Evolutionary conservation across 768 basidiomycete genomes (phyloP).

Genomic region (Boletellus emodensis): DNA sequence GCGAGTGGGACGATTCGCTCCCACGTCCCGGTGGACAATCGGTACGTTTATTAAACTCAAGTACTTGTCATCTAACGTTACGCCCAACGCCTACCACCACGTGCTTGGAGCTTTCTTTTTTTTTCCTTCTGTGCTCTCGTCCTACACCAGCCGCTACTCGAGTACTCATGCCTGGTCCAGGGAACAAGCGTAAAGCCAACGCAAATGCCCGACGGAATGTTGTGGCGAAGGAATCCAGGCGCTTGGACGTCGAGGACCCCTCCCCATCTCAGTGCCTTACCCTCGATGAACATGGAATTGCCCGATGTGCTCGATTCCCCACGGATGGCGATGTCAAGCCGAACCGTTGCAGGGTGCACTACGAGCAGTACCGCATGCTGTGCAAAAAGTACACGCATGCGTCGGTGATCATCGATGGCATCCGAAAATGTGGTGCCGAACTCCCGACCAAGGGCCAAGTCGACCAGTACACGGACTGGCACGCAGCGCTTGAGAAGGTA

Average conservation of each 20-base stretch:
- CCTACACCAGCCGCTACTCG: too few relatives aligned
- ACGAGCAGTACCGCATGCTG: constrained; percentile 24
- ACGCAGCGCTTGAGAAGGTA: constrained; percentile 15
- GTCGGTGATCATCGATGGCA: constrained; percentile 21
- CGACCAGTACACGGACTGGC: constrained; percentile 8
- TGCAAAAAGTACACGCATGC: constrained; percentile 27
- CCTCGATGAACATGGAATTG: constrained; percentile 25
- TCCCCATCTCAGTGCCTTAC: constrained; percentile 9
- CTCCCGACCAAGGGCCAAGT: constrained; percentile 23
- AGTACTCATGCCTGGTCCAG: neutral
- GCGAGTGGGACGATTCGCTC: too few relatives aligned
- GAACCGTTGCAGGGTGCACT: constrained; percentile 24
- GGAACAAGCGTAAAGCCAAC: neutral
- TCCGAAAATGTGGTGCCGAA: constrained; percentile 3
- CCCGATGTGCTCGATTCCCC: constrained; percentile 18
- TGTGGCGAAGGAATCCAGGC: neutral
- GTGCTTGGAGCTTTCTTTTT: too few relatives aligned
- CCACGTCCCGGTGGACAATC: too few relatives aligned
- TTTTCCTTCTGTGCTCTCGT: too few relatives aligned
- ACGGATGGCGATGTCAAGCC: constrained; percentile 16
- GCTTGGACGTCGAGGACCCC: too few relatives aligned
- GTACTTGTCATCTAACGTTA: too few relatives aligned
- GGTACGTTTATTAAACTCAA: constrained; percentile 2
- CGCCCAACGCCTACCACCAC: too few relatives aligned
- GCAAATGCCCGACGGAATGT: neutral